Evolutionary conservation across 192 early-diverging fungal genomes (phyloP).

Genomic region (Entomortierella chlamydospora): DNA sequence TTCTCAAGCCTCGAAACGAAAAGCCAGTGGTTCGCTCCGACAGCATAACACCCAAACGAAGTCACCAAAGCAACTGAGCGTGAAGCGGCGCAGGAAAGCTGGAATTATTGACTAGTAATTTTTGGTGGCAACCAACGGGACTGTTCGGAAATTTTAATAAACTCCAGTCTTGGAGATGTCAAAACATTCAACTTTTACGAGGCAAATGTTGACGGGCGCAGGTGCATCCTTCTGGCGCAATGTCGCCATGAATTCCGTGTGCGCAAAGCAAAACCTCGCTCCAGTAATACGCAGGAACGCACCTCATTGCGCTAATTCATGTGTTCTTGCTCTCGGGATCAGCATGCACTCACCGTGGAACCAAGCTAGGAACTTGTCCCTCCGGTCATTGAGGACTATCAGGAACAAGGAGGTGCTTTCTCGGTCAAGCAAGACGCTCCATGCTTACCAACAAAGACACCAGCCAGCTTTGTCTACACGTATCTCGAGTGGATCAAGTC

Average conservation of each 20-base stretch:
- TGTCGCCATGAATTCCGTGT: slow-evolving; percentile 1
- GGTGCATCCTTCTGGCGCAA: slow-evolving; percentile 15
- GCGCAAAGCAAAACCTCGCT: neutral
- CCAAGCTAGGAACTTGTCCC: slow-evolving; percentile 10
- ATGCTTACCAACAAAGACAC: neutral
- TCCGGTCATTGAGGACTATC: slow-evolving; percentile 10
- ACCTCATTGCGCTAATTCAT: neutral
- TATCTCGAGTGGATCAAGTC: neutral
- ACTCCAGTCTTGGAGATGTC: neutral
- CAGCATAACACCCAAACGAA: no score
- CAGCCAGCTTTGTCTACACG: neutral
- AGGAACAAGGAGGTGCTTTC: neutral
- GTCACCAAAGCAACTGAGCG: neutral
- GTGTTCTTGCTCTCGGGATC: neutral
- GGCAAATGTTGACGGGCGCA: slow-evolving; percentile 13
- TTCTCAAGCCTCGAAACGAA: neutral
- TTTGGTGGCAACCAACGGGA: slow-evolving; percentile 2
- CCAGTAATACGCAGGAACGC: neutral
- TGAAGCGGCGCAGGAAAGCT: neutral
- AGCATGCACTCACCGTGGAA: neutral
- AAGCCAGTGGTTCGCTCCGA: neutral
- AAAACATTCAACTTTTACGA: neutral
- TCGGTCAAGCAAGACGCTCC: neutral
- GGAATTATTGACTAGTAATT: no score
- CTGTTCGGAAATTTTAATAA: neutral